A percentile compares a stretch with the other conserved stretches of the same genome.
Evolutionary conservation across 1,139 yeast species (phyloP).

Genomic region (Suhomyces atakaporum): DNA sequence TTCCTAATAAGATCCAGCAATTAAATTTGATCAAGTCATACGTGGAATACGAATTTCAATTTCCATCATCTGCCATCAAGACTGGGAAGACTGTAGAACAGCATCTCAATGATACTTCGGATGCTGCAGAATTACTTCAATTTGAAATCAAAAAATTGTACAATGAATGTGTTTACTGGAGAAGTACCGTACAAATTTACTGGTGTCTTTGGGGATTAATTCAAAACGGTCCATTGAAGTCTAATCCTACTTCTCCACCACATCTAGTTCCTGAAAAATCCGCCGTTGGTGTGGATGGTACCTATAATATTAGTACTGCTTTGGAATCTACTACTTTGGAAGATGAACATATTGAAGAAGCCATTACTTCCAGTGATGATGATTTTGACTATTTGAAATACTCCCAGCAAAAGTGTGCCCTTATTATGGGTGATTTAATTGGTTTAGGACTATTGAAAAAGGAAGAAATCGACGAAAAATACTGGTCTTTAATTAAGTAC

Average conservation of each 20-base stretch:
- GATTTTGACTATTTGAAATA: slow-evolving; percentile 79
- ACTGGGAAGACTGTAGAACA: slow-evolving; percentile 16
- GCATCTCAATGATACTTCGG: slow-evolving; percentile 18
- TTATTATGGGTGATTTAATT: slow-evolving; percentile 75
- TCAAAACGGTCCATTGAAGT: slow-evolving; percentile 52
- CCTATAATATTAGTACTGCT: slow-evolving; percentile 42
- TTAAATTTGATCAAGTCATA: slow-evolving; percentile 74
- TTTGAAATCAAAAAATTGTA: slow-evolving; percentile 58
- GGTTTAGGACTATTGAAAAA: slow-evolving; percentile 56
- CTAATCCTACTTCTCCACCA: slow-evolving; percentile 14
- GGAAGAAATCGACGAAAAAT: slow-evolving; percentile 30
- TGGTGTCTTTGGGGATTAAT: slow-evolving; percentile 95
- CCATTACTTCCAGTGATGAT: slow-evolving; percentile 54
- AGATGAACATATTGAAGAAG: slow-evolving; percentile 30
- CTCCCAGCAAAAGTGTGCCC: slow-evolving; percentile 69
- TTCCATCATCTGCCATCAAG: slow-evolving; percentile 37
- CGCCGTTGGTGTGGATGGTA: slow-evolving; percentile 39
- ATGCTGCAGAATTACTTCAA: slow-evolving; percentile 39
- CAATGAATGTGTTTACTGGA: slow-evolving; percentile 73
- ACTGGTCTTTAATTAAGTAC: slow-evolving; percentile 34
- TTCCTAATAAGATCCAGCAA: slow-evolving; percentile 69
- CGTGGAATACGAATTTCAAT: slow-evolving; percentile 54
- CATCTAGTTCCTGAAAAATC: slow-evolving; percentile 18
- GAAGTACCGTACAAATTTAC: slow-evolving; percentile 73
- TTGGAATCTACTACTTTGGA: slow-evolving; percentile 32